Evolutionary conservation across 306 rosid species (phyloP), one percentile per base, ranked within the genome.

Genomic region (Gastrolobium bilobum): DNA sequence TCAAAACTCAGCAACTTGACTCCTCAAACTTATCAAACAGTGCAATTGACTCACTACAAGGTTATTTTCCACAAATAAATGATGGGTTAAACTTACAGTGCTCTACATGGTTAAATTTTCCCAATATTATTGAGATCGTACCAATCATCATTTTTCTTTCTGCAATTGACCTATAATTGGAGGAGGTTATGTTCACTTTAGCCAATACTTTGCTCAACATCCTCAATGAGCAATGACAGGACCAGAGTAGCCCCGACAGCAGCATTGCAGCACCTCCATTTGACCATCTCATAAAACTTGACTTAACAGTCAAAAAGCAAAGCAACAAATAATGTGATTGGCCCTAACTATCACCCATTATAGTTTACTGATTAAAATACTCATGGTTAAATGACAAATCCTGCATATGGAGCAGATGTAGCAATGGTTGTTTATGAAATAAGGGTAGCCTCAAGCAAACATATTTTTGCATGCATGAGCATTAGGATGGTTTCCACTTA

Each of bases 401-500:
- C 67, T n/a, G 80, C 46, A 64, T 69, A 29, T 51, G 74, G 64
- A 71, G 50, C 31, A 70, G 59, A 64, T 59, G 52, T 58, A 72
- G 34, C 43, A 51, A 31, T 4, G 44, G 54, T 14, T 46, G 50
- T 65, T 57, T 43, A 76, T 6, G 50, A 82, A 68, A 77, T 62
- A 68, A 57, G 61, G 63, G 65, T 39, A 8, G 53, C n/a, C 63
- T 48, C 51, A 61, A 44, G 43, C 4, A 53, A 56, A 46, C 51
- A 72, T 51, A 43, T 38, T 71, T 64, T 60, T 35, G 43, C 57
- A 70, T 39, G n/a, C 76, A 59, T 58, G 30, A 39, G 80, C 48
- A 74, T 79, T 43, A 46, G 9, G 57, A 54, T 14, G 35, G 58
- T 75, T 46, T 85, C 44, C 66, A 75, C 97, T 88, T 88, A 87